Evolutionary conservation across 331 rosid species (phyloP), one percentile per base, ranked within the genome.

Genomic region (Pyrus hybrid): DNA sequence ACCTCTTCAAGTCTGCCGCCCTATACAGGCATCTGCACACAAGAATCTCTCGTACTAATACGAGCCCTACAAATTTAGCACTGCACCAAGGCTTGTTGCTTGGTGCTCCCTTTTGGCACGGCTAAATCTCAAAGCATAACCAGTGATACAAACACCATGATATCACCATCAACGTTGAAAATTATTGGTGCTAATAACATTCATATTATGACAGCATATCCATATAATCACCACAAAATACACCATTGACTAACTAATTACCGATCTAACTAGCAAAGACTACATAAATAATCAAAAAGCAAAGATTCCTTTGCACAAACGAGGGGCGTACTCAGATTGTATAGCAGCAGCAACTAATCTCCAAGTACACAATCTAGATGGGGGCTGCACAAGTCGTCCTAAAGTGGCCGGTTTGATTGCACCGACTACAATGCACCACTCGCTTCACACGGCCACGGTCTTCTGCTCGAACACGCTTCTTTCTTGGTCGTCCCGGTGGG

Each of bases 371-470:
- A 32, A 68, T 75, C 80, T 77, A 93, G 62, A 90, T 93, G 74
- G 96, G 98, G 20, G 98, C 90, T 28, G 98, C 96, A 79, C 98
- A 93, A 47, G 98, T 93, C 13, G 96, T 93, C 85, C 96, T 93
- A 78, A 93, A 93, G 79, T 93, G 98, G 28, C 96, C 94, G n/a
- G 93, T 90, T 76, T 90, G 98, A 78, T 93, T 93, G 90, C 98
- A 93, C 16, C 94, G 94, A 79, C 98, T 93, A 70, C 98, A 93
- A 78, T 93, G 98, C 89, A 93, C 98, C 28, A 90, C 94, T 11
- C 96, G 86, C 81, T 90, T 93, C 60, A 84, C 88, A 5, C 94
- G 96, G 20, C 96, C 96, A 3, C 94, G 94, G 58, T 93, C 98
- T 84, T 93, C 98, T 0, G 96, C 98, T 51, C 98, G 88, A 26